Base-by-base conservation (phyloP, 176 grass and related monocot species). In the Hordeum marinum region DNA sequence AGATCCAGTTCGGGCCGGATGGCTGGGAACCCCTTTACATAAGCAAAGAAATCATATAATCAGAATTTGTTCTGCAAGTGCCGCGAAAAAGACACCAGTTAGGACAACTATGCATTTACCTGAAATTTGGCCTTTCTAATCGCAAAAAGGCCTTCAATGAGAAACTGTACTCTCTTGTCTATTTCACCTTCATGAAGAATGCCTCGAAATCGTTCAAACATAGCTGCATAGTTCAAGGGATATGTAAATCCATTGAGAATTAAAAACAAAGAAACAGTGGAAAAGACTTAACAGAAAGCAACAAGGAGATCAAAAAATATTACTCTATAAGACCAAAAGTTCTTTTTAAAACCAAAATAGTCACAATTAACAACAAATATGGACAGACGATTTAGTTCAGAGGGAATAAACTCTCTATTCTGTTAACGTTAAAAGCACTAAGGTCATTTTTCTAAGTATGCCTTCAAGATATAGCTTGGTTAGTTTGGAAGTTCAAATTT, bases 111-210 rank as follows among this genome's bases (percentile, higher is more conserved):
- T 32, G 71, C 78, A 12, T 35, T 18, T 87, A 98, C 95, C 95
- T 98, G 93, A 88, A 98, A 95, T 78, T 98, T 98, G 68, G 95
- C 95, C 75, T 98, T 98, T 83, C 96, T 90, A 60, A 98, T 95
- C 75, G 96, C 96, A 86, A 98, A 98, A 83, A 98, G 90, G 18
- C 96, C 96, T 94, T 98, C 96, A 25, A 98, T 98, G 11, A 98
- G 41, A 84, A 98, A 98, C 14, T 98, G 96, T 3, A 98, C 96
- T 34, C 96, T 82, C 81, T 98, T 98, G 64, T 98, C 96, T 42
- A 98, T 98, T 84, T 95, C 93, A 75, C 96, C 96, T 90, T 98
- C 96, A 81, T 98, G 96, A 86, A 98, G 89, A 71, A 98, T 98
- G 17, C 89, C 96, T 75, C 96, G 89, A 81, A 98, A 98, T 81